A percentile compares a stretch with the other conserved stretches of the same genome.
Conservation (phyloP, 768 basidiomycete species). For the Agaricus bisporus region DNA sequence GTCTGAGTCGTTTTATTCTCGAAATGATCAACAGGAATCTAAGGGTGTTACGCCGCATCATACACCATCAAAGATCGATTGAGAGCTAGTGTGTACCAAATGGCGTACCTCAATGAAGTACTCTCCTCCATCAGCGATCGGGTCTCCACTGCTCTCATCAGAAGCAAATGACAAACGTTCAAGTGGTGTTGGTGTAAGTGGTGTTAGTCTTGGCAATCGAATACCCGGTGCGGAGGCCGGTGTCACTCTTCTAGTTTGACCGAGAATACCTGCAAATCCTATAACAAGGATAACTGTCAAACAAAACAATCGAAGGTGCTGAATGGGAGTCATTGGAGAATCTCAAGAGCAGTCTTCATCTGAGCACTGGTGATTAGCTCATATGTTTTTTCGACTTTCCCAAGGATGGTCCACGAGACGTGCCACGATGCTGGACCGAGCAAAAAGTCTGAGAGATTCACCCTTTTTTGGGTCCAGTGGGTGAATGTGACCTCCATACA, state of each 20-base stretch:
- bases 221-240: background rate
- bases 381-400: background rate
- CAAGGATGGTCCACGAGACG: background rate
- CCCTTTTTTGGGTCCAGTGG: background rate
- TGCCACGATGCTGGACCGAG: background rate
- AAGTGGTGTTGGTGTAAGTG: background rate
- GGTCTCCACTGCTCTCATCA: background rate
- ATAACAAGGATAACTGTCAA: background rate
- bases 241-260: background rate
- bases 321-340: background rate
- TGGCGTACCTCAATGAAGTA: constrained; percentile 2
- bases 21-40: constrained; percentile 47
- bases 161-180: background rate
- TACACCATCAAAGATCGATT: background rate
- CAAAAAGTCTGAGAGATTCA: background rate
- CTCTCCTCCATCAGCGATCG: background rate
- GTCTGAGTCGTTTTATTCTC: constrained; percentile 22
- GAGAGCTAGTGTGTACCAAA: too few species aligned
- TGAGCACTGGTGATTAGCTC: background rate
- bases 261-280: background rate
- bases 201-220: background rate
- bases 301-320: background rate
- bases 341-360: background rate
- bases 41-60: too few species aligned
- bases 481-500: background rate